Conservation (phyloP, 768 basidiomycete species). For the Flagelloscypha sp. region DNA sequence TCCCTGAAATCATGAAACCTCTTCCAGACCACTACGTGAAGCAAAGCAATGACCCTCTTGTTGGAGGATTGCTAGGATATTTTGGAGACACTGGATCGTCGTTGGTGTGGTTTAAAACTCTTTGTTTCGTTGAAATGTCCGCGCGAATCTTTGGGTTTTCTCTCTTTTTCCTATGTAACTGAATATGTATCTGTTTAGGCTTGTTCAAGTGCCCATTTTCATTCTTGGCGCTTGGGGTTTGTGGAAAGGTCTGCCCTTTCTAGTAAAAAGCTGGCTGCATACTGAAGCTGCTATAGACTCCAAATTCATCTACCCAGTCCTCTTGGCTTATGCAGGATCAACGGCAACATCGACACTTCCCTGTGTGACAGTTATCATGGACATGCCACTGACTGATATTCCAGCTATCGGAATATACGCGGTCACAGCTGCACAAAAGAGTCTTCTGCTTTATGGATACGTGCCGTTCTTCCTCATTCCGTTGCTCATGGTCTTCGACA, state of each 20-base stretch:
- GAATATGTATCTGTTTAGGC: constrained; percentile 21
- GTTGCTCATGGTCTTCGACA: constrained; percentile 64
- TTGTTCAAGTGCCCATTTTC: constrained; percentile 75
- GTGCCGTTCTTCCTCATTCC: constrained; percentile 72
- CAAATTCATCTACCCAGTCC: constrained; percentile 46
- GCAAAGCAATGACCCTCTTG: constrained; percentile 59
- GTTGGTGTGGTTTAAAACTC: constrained; percentile 58
- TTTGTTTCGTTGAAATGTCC: constrained; percentile 54
- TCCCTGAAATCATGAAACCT: constrained; percentile 38
- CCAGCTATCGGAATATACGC: too few species aligned
- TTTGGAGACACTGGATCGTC: constrained; percentile 23
- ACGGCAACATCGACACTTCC: constrained; percentile 73
- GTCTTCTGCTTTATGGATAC: constrained; percentile 58
- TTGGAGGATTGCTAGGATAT: constrained; percentile 42
- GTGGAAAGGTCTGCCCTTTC: constrained; percentile 38
- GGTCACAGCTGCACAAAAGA: constrained; percentile 42
- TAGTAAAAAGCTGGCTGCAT: neutral
- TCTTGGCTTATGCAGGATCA: constrained; percentile 70
- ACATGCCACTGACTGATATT: constrained; percentile 38
- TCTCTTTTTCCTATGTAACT: neutral
- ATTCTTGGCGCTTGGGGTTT: constrained; percentile 56
- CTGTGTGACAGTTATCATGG: constrained; percentile 54
- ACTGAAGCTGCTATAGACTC: constrained; percentile 29
- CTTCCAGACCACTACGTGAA: constrained; percentile 44
- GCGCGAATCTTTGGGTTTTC: constrained; percentile 12